Conservation (phyloP, 768 basidiomycete genomes). For the Trametes cubensis region DNA sequence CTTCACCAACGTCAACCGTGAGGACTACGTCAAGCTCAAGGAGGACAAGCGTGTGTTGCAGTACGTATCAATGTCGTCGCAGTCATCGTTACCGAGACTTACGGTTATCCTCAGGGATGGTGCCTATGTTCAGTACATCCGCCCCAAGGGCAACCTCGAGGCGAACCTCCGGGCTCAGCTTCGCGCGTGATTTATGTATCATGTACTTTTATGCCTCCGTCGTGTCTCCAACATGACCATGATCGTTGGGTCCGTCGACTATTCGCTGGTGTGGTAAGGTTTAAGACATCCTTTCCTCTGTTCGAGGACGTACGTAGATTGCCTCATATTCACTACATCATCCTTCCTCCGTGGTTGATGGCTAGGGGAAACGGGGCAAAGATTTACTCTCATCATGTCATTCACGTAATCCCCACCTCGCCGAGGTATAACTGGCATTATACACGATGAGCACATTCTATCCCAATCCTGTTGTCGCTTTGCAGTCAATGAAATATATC, state of each 20-base stretch:
- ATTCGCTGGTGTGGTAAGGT: conserved; percentile 10
- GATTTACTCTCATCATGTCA: conserved; percentile 40
- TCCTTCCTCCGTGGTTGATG: conserved; percentile 56
- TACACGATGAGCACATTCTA: conserved; percentile 15
- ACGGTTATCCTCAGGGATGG: conserved; percentile 67
- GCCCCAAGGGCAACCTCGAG: conserved; percentile 84
- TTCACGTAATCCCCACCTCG: background rate
- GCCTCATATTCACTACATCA: conserved; percentile 80
- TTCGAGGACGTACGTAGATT: background rate
- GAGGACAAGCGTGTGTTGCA: conserved; percentile 87
- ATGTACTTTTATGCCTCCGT: conserved; percentile 34
- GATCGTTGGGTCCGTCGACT: conserved; percentile 24
- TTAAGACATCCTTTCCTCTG: background rate
- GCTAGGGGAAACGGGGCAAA: conserved; percentile 87
- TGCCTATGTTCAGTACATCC: conserved; percentile 93
- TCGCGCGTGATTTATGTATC: conserved; percentile 53
- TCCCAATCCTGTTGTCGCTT: too few species aligned
- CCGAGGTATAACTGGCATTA: conserved; percentile 5
- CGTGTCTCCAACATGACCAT: conserved; percentile 17
- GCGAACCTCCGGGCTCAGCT: conserved; percentile 84
- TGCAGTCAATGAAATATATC: too few species aligned
- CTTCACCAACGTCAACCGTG: conserved; percentile 92
- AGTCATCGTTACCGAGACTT: conserved; percentile 11
- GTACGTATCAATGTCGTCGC: conserved; percentile 49
- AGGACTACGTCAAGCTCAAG: conserved; percentile 87